Conservation (phyloP, 1,284 basidiomycete genomes). For the Taiwanofungus camphoratus region DNA sequence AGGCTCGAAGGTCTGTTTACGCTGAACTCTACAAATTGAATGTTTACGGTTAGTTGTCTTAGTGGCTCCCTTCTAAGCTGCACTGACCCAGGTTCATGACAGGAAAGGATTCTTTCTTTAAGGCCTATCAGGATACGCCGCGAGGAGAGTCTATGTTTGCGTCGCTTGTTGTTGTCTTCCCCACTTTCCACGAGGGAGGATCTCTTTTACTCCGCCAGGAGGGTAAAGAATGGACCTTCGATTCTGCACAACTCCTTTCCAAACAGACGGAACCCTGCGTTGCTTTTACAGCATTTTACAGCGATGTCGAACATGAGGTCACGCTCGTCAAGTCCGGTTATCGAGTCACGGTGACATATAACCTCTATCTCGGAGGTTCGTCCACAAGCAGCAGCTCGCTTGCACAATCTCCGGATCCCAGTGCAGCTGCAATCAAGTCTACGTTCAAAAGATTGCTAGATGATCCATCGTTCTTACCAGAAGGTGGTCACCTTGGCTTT, state of each 20-base stretch:
- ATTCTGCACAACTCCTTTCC: constrained; percentile 24
- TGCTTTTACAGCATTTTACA: constrained; percentile 36
- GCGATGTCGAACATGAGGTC: constrained; percentile 43
- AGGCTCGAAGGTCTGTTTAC: constrained; percentile 10
- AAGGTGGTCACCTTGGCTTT: constrained; percentile 33
- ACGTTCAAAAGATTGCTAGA: constrained; percentile 20
- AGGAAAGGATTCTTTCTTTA: constrained; percentile 23
- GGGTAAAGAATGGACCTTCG: constrained; percentile 24
- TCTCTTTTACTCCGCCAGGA: constrained; percentile 31
- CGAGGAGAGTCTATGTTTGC: constrained; percentile 27
- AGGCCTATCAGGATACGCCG: constrained; percentile 23
- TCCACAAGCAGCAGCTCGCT: not conserved
- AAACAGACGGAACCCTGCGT: constrained; percentile 15
- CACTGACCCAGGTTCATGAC: no score
- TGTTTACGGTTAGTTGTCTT: constrained; percentile 24
- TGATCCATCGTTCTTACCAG: constrained; percentile 22
- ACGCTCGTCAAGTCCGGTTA: constrained; percentile 24
- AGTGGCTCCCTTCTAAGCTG: no score
- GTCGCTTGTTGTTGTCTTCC: constrained; percentile 40
- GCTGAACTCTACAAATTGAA: constrained; percentile 26
- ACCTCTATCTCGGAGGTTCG: constrained; percentile 25
- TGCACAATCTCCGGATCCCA: not conserved
- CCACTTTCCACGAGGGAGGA: constrained; percentile 39
- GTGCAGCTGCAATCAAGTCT: constrained; percentile 8
- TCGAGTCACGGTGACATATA: constrained; percentile 39